Conservation (phyloP, 805 yeast species). For the Yarrowia sp. region DNA sequence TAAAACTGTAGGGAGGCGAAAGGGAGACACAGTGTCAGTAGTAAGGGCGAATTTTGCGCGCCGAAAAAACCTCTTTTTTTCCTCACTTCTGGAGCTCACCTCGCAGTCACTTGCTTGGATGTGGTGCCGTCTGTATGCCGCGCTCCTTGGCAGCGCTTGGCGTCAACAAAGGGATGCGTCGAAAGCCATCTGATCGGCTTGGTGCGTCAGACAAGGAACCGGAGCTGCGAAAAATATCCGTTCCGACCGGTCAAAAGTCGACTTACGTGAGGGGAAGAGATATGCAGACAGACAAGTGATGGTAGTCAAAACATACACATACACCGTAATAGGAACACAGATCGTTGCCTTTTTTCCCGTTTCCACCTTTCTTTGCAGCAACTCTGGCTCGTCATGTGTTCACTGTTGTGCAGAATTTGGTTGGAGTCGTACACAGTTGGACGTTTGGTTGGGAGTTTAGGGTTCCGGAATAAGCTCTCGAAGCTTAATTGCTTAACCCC, state of each 20-base stretch:
- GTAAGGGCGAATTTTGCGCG: no score
- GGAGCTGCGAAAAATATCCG: slow-evolving; percentile 10
- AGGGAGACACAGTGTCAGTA: no score
- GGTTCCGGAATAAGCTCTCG: background rate
- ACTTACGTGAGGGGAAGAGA: no score
- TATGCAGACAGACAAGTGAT: no score
- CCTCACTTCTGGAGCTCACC: background rate
- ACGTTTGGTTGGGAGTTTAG: slow-evolving; percentile 2
- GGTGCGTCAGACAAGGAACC: slow-evolving; percentile 6
- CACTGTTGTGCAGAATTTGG: slow-evolving; percentile 2
- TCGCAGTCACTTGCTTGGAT: slow-evolving; percentile 2
- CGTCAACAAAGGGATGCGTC: slow-evolving; percentile 10
- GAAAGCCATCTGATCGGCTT: background rate
- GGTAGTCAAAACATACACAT: no score
- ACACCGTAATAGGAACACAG: no score
- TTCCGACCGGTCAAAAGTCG: background rate
- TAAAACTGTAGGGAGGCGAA: background rate
- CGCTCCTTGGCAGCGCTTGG: slow-evolving; percentile 22
- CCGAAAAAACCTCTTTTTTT: background rate
- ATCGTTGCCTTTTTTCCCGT: no score
- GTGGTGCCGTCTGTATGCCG: slow-evolving; percentile 4
- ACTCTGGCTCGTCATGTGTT: no score
- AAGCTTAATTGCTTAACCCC: slow-evolving; percentile 8
- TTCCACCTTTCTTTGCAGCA: no score
- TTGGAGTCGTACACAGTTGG: background rate